phyloP scores from a whole-genome alignment of 352 stramenopile genomes.

The Phytophthora tubulina region DNA sequence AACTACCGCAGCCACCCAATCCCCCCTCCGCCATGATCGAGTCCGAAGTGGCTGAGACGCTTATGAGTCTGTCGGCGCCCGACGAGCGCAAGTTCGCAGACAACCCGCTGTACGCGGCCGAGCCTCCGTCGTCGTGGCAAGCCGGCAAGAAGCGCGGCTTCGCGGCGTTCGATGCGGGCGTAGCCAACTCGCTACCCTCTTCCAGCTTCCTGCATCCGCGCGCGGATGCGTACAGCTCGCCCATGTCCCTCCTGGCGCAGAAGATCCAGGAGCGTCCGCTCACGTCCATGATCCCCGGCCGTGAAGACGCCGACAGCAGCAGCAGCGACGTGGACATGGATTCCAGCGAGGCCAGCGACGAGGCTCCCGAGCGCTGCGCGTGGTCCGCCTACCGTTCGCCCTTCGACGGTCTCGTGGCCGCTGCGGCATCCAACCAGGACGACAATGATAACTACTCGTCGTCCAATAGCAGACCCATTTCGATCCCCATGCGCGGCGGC shows the following conservation, averaged over 20 bases:
- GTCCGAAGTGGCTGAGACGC: slow-evolving; percentile 76
- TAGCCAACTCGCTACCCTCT: slow-evolving; percentile 64
- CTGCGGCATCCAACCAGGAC: slow-evolving; percentile 59
- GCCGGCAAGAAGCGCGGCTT: slow-evolving; percentile 64
- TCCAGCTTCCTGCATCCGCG: slow-evolving; percentile 56
- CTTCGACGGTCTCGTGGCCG: slow-evolving; percentile 77
- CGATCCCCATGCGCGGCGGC: slow-evolving; percentile 59
- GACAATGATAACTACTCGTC: slow-evolving; percentile 52
- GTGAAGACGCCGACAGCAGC: slow-evolving; percentile 44
- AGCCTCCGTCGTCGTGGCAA: slow-evolving; percentile 64
- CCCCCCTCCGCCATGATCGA: slow-evolving; percentile 59
- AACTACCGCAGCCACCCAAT: slow-evolving; percentile 23
- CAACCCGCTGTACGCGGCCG: slow-evolving; percentile 64
- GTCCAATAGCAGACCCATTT: slow-evolving; percentile 66
- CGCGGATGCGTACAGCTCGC: slow-evolving; percentile 28
- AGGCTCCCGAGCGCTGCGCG: slow-evolving; percentile 42
- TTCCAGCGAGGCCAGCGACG: slow-evolving; percentile 58
- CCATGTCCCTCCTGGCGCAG: slow-evolving; percentile 57
- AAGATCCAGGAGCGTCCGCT: slow-evolving; percentile 73
- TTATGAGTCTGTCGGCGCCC: slow-evolving; percentile 83
- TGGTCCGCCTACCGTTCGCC: slow-evolving; percentile 66
- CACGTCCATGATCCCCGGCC: slow-evolving; percentile 76
- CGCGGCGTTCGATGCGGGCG: slow-evolving; percentile 45
- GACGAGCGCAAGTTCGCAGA: slow-evolving; percentile 74
- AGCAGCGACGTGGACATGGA: slow-evolving; percentile 70